Conservation (phyloP, 208 protist species). For the Leishmania arabica region DNA sequence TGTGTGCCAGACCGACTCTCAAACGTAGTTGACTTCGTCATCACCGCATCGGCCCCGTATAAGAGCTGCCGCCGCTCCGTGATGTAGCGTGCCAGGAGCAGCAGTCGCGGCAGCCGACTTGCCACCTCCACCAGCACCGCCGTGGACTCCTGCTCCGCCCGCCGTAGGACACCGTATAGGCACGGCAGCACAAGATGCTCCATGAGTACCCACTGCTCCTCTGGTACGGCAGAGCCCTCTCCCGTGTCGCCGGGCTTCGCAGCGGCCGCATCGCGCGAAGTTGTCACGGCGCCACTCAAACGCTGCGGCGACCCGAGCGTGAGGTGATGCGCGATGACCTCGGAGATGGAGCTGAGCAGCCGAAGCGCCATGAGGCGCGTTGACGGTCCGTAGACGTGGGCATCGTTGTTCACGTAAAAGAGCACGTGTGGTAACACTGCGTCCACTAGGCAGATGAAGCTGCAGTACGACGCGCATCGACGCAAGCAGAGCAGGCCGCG, state of each 20-base stretch:
- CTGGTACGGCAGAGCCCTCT: conserved; percentile 5
- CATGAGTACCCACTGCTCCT: conserved; percentile 35
- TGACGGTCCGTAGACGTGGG: conserved; percentile 23
- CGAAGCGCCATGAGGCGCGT: conserved; percentile 63
- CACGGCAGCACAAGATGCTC: conserved; percentile 40
- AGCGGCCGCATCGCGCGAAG: neutral
- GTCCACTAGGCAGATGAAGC: conserved; percentile 36
- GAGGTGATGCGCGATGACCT: conserved; percentile 25
- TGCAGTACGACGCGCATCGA: conserved; percentile 35
- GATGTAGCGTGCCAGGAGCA: conserved; percentile 48
- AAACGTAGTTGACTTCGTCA: neutral
- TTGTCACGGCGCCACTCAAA: neutral
- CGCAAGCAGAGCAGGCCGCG: conserved; percentile 45
- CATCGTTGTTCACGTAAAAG: conserved; percentile 35
- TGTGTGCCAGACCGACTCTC: neutral
- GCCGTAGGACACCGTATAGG: conserved; percentile 30
- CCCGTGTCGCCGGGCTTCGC: neutral
- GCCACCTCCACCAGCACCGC: conserved; percentile 65
- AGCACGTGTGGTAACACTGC: conserved; percentile 55
- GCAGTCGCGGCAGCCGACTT: conserved; percentile 56
- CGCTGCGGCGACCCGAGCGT: conserved; percentile 5
- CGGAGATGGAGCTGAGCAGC: conserved; percentile 35
- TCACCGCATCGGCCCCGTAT: conserved; percentile 13
- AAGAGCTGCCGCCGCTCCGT: conserved; percentile 45
- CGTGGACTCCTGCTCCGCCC: conserved; percentile 30